Evolutionary conservation across 1,284 basidiomycete genomes (phyloP), one percentile per base, ranked within the genome.

Genomic region (Puccinia coronata): DNA sequence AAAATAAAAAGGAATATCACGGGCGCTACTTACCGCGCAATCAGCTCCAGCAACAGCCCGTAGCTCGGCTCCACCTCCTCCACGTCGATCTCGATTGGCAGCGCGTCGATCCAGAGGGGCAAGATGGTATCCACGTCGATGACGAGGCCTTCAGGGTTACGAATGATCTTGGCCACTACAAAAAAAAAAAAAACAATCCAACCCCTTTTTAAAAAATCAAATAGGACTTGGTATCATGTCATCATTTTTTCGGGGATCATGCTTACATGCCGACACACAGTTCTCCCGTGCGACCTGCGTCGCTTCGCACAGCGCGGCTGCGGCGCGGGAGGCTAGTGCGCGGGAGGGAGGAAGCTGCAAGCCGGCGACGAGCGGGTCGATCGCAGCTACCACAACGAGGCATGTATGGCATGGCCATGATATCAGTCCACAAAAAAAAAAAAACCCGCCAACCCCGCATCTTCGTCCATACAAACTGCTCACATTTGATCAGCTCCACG

Each of bases 51-150:
- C 34, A 79, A 47, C 39, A 79, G 49, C 8, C 77, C 77, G 47
- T 79, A 79, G 49, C 59, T 70, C 23, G 77, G 65, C 41, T 79
- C 77, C 12, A 80, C 65, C 39, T 80, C 77, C 31, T 80, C 77
- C 23, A 71, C 51, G 51, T 80, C 77, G 0, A 80, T 61, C 67
- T 80, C 77, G 36, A 80, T 80, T 23, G 77, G 77, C 20, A 80
- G 36, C 31, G 67, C 77, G 36, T 71, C 67, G 25, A 80, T 61
- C 77, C 77, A 80, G 23, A 57, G 49, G 20, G 65, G 67, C n/a
- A 80, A 71, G 34, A 80, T 61, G n/a, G 59, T 59, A 61, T 80
- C 77, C 20, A 71, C 51, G 49, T 80, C 67, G 43, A 71, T 72
- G 31, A 53, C 53, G 14, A 71, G 49, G 20, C 77, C 69, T 41